phyloP scores from a whole-genome alignment of 495 filamentous ascomycete genomes.

The Trichocladium antarcticum region DNA sequence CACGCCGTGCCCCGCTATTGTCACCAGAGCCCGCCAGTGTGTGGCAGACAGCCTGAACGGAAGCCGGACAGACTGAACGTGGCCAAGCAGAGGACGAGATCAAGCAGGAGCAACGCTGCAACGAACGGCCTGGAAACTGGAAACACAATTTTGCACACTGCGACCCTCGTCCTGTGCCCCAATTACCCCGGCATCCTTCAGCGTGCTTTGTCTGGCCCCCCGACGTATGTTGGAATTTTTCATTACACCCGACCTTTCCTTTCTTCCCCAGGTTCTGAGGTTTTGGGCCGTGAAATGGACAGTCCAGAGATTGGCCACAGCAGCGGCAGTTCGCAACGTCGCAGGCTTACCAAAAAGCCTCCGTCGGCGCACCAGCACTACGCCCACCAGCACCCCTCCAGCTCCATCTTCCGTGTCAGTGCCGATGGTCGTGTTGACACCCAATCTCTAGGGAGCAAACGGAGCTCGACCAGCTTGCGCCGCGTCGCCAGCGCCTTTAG shows the following conservation, averaged over 20 bases:
- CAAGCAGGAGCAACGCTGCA: constrained; percentile 1
- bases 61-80: not conserved
- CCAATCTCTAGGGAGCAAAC: constrained; percentile 43
- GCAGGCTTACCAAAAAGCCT: constrained; percentile 46
- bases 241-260: constrained; percentile 16
- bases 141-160: constrained; percentile 25
- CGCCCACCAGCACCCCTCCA: constrained; percentile 28
- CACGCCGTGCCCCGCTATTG: constrained; percentile 7
- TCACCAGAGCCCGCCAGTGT: constrained; percentile 7
- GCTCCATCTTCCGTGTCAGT: constrained; percentile 27
- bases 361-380: constrained; percentile 34
- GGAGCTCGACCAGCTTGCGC: constrained; percentile 48
- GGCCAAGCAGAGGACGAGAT: constrained; percentile 9
- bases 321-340: constrained; percentile 35
- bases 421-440: constrained; percentile 42
- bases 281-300: constrained; percentile 31
- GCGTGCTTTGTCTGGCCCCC: constrained; percentile 1
- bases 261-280: constrained; percentile 2
- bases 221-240: constrained; percentile 5
- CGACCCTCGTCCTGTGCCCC: constrained; percentile 19
- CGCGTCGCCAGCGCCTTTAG: constrained; percentile 61
- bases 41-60: not conserved
- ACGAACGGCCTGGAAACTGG: constrained; percentile 12
- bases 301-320: constrained; percentile 25
- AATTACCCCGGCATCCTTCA: constrained; percentile 13